phyloP scores from a whole-genome alignment of 2,329 filamentous ascomycete species.

The Venturiaceae sp. region DNA sequence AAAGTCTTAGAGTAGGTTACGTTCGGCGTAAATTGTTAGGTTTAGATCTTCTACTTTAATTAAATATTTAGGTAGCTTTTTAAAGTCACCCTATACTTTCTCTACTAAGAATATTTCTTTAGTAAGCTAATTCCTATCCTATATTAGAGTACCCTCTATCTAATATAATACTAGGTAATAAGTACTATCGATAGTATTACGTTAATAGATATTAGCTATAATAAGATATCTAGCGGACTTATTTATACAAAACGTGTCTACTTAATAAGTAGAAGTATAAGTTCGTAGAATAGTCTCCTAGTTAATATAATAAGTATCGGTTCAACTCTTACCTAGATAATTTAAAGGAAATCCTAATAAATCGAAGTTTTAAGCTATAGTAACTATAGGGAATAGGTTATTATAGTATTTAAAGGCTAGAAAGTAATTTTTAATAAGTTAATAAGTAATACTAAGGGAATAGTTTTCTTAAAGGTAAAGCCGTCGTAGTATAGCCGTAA shows the following conservation, averaged over 20 bases:
- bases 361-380: constrained; percentile 85
- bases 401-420: constrained; percentile 70
- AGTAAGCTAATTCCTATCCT: constrained; percentile 59
- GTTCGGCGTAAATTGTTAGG: constrained; percentile 63
- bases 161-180: constrained; percentile 98
- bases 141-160: constrained; percentile 90
- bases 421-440: constrained; percentile 87
- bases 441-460: constrained; percentile 79
- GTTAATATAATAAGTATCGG: constrained; percentile 96
- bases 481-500: constrained; percentile 61
- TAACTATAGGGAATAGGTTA: constrained; percentile 72
- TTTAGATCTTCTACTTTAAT: constrained; percentile 77
- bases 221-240: constrained; percentile 75
- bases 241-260: constrained; percentile 66
- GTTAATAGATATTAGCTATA: constrained; percentile 86
- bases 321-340: constrained; percentile 77
- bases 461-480: constrained; percentile 91
- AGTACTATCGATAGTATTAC: constrained; percentile 88
- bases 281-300: constrained; percentile 74
- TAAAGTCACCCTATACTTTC: constrained; percentile 61
- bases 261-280: constrained; percentile 90
- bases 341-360: constrained; percentile 84
- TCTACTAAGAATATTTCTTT: constrained; percentile 46
- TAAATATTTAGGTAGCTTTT: constrained; percentile 60
- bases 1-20: constrained; percentile 74